phyloP scores from a whole-genome alignment of 1,284 basidiomycete species.

The Malassezia cuniculi region DNA sequence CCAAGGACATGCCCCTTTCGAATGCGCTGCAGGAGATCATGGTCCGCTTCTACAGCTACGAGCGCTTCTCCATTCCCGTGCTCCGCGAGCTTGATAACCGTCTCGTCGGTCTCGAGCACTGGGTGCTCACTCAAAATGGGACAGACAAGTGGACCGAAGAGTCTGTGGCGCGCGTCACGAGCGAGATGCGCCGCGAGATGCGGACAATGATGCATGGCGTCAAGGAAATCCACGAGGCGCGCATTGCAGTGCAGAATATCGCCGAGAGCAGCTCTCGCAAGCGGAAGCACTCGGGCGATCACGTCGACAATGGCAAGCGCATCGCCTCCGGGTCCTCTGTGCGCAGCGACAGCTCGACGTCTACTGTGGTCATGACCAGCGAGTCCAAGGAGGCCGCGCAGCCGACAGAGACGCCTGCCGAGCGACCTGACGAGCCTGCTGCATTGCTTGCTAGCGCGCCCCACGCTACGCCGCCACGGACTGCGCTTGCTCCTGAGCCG shows the following conservation, averaged over 20 bases:
- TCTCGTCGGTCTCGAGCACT: slow-evolving; percentile 37
- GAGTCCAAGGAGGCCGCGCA: no score
- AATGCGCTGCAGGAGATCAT: slow-evolving; percentile 41
- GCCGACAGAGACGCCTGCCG: no score
- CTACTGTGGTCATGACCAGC: no score
- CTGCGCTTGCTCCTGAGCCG: no score
- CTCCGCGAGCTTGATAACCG: slow-evolving; percentile 37
- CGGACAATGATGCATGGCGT: slow-evolving; percentile 34
- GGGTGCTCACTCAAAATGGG: slow-evolving; percentile 19
- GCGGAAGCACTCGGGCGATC: slow-evolving; percentile 7
- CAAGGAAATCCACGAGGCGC: slow-evolving; percentile 23
- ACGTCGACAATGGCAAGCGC: slow-evolving; percentile 5
- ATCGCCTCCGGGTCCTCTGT: slow-evolving; percentile 2
- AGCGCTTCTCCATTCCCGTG: slow-evolving; percentile 40
- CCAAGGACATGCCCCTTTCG: slow-evolving; percentile 21
- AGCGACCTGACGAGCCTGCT: no score
- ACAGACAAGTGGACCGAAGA: slow-evolving; percentile 26
- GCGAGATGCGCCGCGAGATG: slow-evolving; percentile 42
- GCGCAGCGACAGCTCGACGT: background rate
- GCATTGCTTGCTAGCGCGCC: no score
- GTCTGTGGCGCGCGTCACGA: slow-evolving; percentile 38
- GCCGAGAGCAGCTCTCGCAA: slow-evolving; percentile 1
- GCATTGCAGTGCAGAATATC: slow-evolving; percentile 6
- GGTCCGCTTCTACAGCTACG: slow-evolving; percentile 43
- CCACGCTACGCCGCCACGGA: no score